phyloP scores from a whole-genome alignment of 2,329 filamentous ascomycete genomes.

The Didymellaceae sp. region DNA sequence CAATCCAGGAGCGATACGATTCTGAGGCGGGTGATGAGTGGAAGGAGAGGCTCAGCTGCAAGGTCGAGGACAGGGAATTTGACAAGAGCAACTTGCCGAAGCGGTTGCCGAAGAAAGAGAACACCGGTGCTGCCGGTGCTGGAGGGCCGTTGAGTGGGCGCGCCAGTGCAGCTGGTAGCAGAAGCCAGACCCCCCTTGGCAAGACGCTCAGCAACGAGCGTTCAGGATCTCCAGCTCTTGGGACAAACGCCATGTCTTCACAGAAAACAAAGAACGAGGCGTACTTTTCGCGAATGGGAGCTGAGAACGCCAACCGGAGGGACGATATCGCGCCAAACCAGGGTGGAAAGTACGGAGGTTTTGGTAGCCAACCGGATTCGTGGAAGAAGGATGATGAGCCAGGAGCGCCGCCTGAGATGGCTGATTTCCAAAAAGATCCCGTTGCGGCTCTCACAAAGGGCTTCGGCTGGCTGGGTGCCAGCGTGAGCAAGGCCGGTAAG shows the following conservation, averaged over 20 bases:
- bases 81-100: conserved; percentile 71
- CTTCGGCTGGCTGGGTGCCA: conserved; percentile 91
- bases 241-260: conserved; percentile 45
- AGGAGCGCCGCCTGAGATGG: conserved; percentile 69
- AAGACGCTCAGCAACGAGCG: conserved; percentile 46
- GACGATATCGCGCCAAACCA: conserved; percentile 82
- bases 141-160: conserved; percentile 41
- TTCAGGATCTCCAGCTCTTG: conserved; percentile 47
- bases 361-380: conserved; percentile 76
- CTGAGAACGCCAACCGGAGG: conserved; percentile 78
- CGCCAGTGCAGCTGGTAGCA: conserved; percentile 44
- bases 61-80: conserved; percentile 88
- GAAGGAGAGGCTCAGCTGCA: conserved; percentile 86
- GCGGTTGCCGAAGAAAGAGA: conserved; percentile 44
- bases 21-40: conserved; percentile 92
- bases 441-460: conserved; percentile 87
- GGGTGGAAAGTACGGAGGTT: conserved; percentile 90
- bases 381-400: conserved; percentile 50
- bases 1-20: conserved; percentile 88
- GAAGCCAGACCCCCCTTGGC: conserved; percentile 49
- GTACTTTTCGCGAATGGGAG: conserved; percentile 86
- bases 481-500: conserved; percentile 89
- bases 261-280: conserved; percentile 76
- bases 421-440: conserved; percentile 91
- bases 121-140: conserved; percentile 27